A percentile compares a stretch with the other conserved stretches of the same genome.
These are phyloP conservation scores for Guadua angustifolia DNA, from an alignment of 176 grass and related monocot species.

Conservation along the genomic window DNA sequence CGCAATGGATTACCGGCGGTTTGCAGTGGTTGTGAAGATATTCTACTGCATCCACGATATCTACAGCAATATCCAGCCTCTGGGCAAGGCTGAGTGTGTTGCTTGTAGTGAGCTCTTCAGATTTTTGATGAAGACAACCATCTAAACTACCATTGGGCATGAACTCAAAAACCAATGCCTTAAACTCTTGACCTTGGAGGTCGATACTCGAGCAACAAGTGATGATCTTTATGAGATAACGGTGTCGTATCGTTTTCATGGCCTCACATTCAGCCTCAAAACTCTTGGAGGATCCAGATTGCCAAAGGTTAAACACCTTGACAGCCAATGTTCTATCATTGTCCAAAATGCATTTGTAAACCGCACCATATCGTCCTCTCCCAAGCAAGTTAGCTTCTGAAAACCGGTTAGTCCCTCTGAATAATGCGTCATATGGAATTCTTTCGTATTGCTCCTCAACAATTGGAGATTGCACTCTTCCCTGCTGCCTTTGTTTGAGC, in stretches of 20 bases:
- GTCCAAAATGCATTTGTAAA: constrained; percentile 39
- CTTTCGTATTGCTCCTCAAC: background rate
- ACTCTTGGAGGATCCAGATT: background rate
- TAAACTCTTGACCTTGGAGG: constrained; percentile 41
- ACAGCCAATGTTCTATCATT: constrained; percentile 12
- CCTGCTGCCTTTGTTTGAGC: background rate
- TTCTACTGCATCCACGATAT: background rate
- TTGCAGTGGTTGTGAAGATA: constrained; percentile 35
- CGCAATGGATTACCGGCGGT: constrained; percentile 46
- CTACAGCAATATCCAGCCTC: background rate
- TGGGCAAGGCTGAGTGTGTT: constrained; percentile 26
- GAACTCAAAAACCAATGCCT: constrained; percentile 43
- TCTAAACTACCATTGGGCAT: constrained; percentile 48
- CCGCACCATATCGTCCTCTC: constrained; percentile 22
- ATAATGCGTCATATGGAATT: constrained; percentile 19
- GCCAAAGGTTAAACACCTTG: constrained; percentile 44
- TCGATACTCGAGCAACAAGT: constrained; percentile 39
- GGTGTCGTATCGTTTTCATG: background rate
- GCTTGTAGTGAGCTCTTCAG: background rate
- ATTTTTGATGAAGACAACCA: constrained; percentile 35
- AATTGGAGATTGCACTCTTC: background rate
- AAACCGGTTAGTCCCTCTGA: constrained; percentile 31
- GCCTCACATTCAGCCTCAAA: too few species aligned
- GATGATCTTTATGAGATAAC: constrained; percentile 43
- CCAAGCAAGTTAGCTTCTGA: constrained; percentile 32